Evolutionary conservation across 2,329 filamentous ascomycete species (phyloP).

Genomic region (Cordyceps militaris): DNA sequence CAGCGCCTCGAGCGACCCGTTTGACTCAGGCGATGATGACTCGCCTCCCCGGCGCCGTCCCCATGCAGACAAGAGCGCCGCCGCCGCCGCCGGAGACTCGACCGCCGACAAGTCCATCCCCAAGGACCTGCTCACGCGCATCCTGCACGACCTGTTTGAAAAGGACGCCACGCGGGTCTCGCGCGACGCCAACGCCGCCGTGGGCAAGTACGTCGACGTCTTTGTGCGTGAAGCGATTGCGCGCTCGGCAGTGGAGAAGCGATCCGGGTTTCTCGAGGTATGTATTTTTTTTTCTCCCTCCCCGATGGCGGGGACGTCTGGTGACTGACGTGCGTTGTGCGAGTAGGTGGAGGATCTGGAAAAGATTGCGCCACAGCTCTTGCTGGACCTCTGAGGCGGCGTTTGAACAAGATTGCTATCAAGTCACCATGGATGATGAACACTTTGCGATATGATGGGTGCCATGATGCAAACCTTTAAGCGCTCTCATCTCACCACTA

Average conservation of each 20-base stretch:
- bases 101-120: conserved; percentile 52
- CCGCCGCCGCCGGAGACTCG: conserved; percentile 23
- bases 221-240: conserved; percentile 88
- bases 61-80: conserved; percentile 11
- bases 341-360: conserved; percentile 77
- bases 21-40: conserved; percentile 25
- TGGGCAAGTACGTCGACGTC: conserved; percentile 81
- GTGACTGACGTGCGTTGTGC: background rate
- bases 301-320: background rate
- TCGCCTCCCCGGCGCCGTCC: conserved; percentile 15
- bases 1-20: conserved; percentile 26
- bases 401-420: background rate
- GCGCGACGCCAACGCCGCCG: conserved; percentile 67
- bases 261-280: conserved; percentile 67
- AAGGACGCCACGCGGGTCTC: conserved; percentile 64
- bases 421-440: background rate
- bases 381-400: conserved; percentile 69
- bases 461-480: too few species aligned
- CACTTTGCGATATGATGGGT: background rate
- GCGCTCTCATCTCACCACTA: background rate
- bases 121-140: conserved; percentile 62
- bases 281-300: background rate
- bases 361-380: conserved; percentile 74
- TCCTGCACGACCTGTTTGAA: conserved; percentile 76
- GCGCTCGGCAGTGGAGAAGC: conserved; percentile 64